These are phyloP conservation scores for Cryptococcus jaspeensis DNA, from an alignment of 1,284 basidiomycete species.

Conservation along the genomic window DNA sequence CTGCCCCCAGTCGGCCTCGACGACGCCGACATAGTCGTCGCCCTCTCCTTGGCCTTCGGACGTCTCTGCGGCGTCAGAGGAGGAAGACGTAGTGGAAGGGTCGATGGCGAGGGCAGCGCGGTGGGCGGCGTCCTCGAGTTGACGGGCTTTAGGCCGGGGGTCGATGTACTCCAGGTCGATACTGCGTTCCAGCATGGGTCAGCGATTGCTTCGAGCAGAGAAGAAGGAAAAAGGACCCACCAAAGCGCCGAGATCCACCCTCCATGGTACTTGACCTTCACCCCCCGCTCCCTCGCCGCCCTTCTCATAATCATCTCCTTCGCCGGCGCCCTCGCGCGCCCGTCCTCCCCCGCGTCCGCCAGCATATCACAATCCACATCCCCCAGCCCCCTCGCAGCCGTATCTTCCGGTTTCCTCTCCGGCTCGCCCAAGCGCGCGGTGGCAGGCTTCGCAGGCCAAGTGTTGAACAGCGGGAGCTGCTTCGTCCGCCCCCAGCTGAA, in stretches of 20 bases:
- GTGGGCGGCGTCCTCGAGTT: constrained; percentile 23
- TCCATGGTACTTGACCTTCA: constrained; percentile 49
- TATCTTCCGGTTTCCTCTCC: constrained; percentile 30
- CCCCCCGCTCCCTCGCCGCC: constrained; percentile 49
- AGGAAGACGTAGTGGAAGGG: background rate
- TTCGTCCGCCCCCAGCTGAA: constrained; percentile 52
- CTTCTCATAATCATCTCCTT: constrained; percentile 38
- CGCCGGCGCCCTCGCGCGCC: constrained; percentile 42
- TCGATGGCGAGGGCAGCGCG: background rate
- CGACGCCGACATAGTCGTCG: constrained; percentile 13
- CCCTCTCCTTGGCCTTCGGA: background rate
- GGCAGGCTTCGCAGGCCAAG: constrained; percentile 30
- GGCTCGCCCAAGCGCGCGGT: constrained; percentile 40
- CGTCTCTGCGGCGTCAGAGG: background rate
- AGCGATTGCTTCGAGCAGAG: background rate
- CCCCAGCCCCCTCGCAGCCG: constrained; percentile 35
- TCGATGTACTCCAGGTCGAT: constrained; percentile 46
- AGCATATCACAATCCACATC: constrained; percentile 54
- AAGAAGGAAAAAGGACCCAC: constrained; percentile 18
- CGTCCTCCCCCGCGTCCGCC: constrained; percentile 52
- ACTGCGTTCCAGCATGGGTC: constrained; percentile 15
- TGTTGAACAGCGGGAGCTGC: constrained; percentile 46
- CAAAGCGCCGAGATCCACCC: constrained; percentile 48
- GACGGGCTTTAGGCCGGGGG: constrained; percentile 30
- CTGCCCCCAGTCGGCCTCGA: constrained; percentile 26